Evolutionary conservation across 768 basidiomycete genomes (phyloP).

Genomic region (Strobilomyces dryophilus): DNA sequence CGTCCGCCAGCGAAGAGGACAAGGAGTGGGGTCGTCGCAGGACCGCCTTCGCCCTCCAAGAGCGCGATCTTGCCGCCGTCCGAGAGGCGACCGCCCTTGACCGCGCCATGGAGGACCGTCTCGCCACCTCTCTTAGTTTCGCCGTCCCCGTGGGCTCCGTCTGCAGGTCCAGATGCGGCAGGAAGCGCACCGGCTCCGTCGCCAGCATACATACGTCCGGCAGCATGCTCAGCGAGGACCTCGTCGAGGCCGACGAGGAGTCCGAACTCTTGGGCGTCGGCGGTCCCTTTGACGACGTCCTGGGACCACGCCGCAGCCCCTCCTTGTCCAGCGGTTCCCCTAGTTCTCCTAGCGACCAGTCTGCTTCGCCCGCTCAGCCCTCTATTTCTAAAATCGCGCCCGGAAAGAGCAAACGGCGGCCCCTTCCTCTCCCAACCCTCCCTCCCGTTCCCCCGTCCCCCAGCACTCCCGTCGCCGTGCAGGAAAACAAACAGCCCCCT

Average conservation of each 20-base stretch:
- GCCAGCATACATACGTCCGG: conserved; percentile 65
- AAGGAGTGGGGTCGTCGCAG: conserved; percentile 80
- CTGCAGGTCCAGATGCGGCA: conserved; percentile 63
- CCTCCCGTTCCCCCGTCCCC: conserved; percentile 76
- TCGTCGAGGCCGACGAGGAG: conserved; percentile 82
- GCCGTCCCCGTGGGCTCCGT: conserved; percentile 64
- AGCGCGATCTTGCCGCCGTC: conserved; percentile 49
- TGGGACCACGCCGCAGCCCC: conserved; percentile 33
- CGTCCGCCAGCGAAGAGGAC: conserved; percentile 56
- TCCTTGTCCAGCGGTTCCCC: conserved; percentile 33
- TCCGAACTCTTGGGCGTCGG: conserved; percentile 64
- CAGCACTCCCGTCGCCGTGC: conserved; percentile 46
- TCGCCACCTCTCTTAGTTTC: conserved; percentile 64
- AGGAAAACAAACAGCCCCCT: conserved; percentile 28
- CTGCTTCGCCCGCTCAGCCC: conserved; percentile 41
- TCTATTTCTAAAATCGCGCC: conserved; percentile 46
- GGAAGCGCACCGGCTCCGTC: conserved; percentile 70
- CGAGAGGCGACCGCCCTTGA: conserved; percentile 80
- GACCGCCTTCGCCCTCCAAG: conserved; percentile 42
- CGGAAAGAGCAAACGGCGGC: conserved; percentile 54
- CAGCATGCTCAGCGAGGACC: conserved; percentile 74
- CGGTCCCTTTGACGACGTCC: conserved; percentile 51
- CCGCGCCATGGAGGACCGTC: conserved; percentile 83
- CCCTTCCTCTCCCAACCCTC: conserved; percentile 55
- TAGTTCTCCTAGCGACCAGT: conserved; percentile 32